Percentiles rank a stretch among this genome's conserved stretches.
These are phyloP conservation scores for Diaporthe ampelina DNA, from an alignment of 2,329 filamentous ascomycete species.

Conservation along the genomic window DNA sequence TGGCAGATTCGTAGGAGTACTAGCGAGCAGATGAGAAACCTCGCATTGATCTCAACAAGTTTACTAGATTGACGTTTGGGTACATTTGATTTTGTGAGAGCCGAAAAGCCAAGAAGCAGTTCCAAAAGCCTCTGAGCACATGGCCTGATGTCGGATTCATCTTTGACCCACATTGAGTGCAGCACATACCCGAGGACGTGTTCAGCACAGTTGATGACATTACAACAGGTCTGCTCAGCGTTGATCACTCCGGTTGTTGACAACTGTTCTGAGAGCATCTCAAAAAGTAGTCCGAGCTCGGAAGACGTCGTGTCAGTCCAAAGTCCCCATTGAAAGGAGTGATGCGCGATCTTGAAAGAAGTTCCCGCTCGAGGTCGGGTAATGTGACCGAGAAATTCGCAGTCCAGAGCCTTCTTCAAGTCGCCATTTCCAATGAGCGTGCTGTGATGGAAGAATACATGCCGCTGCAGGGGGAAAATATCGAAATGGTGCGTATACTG, in stretches of 20 bases:
- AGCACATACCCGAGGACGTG: constrained; percentile 66
- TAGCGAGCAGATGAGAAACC: constrained; percentile 54
- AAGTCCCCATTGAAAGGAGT: constrained; percentile 65
- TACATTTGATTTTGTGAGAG: constrained; percentile 13
- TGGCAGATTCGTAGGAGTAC: constrained; percentile 60
- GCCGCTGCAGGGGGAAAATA: constrained; percentile 68
- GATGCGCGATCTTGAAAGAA: constrained; percentile 63
- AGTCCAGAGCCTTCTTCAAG: constrained; percentile 56
- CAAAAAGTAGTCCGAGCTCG: constrained; percentile 72
- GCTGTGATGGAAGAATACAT: constrained; percentile 71
- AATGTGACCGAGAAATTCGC: background rate
- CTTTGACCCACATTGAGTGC: constrained; percentile 56
- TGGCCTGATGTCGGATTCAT: constrained; percentile 52
- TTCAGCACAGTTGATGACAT: constrained; percentile 43
- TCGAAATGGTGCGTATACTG: constrained; percentile 75
- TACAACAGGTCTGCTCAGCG: constrained; percentile 39
- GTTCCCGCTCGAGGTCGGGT: constrained; percentile 50
- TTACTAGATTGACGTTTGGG: constrained; percentile 47
- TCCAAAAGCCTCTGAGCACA: constrained; percentile 62
- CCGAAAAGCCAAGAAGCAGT: constrained; percentile 50
- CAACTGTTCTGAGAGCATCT: constrained; percentile 67
- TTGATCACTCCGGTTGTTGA: constrained; percentile 45
- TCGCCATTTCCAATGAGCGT: constrained; percentile 71
- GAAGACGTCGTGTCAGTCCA: constrained; percentile 73
- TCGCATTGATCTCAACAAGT: constrained; percentile 55